Evolutionary conservation across 2,329 filamentous ascomycete genomes (phyloP).

Genomic region (Fusarium sp.): DNA sequence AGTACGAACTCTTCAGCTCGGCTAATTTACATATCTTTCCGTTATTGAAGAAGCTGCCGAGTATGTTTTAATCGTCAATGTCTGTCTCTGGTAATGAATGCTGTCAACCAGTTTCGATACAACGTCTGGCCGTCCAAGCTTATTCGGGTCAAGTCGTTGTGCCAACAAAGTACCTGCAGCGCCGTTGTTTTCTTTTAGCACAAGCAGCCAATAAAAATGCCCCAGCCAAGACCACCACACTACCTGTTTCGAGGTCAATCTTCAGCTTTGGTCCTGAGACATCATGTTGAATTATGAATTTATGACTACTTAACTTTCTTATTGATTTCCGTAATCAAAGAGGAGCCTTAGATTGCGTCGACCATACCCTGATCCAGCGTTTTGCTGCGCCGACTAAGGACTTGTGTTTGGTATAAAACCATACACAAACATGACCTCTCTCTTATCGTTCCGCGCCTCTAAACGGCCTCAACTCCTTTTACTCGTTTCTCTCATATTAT

Average conservation of each 20-base stretch:
- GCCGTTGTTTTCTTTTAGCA: slow-evolving; percentile 32
- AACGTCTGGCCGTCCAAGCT: neutral
- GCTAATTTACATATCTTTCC: neutral
- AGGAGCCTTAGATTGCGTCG: neutral
- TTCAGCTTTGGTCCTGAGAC: slow-evolving; percentile 11
- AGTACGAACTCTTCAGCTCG: neutral
- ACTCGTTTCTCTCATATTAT: slow-evolving; percentile 53
- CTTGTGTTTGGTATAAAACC: slow-evolving; percentile 26
- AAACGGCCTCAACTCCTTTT: slow-evolving; percentile 58
- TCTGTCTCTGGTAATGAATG: neutral
- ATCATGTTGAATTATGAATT: slow-evolving; percentile 1
- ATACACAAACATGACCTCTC: slow-evolving; percentile 45
- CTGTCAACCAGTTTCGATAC: neutral
- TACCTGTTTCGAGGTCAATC: slow-evolving; percentile 9
- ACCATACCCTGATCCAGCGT: neutral
- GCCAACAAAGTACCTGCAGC: slow-evolving; percentile 18
- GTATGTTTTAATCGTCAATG: neutral
- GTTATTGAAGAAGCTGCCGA: neutral
- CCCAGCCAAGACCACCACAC: neutral
- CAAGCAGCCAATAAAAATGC: slow-evolving; percentile 20
- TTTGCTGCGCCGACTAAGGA: neutral
- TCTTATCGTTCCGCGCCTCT: slow-evolving; percentile 44
- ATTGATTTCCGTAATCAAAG: neutral
- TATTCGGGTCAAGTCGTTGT: slow-evolving; percentile 31
- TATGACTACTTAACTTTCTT: neutral